Base-by-base conservation (phyloP, 805 yeast species). In the Nakazawaea wyomingensis region DNA sequence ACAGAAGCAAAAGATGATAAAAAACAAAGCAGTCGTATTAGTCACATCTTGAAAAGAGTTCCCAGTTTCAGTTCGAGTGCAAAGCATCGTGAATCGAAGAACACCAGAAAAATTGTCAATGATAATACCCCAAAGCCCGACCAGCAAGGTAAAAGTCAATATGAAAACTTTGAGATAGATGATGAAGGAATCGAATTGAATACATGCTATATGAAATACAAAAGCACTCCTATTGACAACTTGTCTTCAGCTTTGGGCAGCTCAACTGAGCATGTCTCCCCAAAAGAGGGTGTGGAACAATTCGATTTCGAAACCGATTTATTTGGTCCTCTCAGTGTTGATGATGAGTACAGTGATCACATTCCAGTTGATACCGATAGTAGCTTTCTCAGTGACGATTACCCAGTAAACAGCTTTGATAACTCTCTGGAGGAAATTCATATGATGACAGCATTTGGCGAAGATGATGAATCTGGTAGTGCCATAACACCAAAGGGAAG, bases 121-220 rank as follows among this genome's bases (percentile, higher is more conserved):
- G n/a, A n/a, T n/a, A n/a, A n/a, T n/a, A n/a, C n/a, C n/a, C n/a
- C n/a, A n/a, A n/a, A n/a, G n/a, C n/a, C n/a, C n/a, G n/a, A n/a
- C n/a, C n/a, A n/a, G n/a, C n/a, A n/a, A n/a, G n/a, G n/a, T n/a
- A n/a, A n/a, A n/a, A n/a, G n/a, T n/a, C n/a, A 2, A 24, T 9
- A 24, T 8, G 3, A 24, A 24, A 24, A 24, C 11, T 11, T 9
- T 2, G 32, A 10, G 14, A 11, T 8, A 20, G 16, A 9, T 32
- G 35, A 17, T 17, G 43, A 32, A 24, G 21, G 9, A 5, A 22
- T 10, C 13, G 31, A 18, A 17, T 34, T 40, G 17, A 18, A 21
- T 5, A 40, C 34, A 7, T 40, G 43, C 20, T 40, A 40, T 28
- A n/a, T 4, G 8, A 27, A 24, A 4, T 40, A 14, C 34, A 40